Conservation (phyloP, 1,284 basidiomycete species). For the Hemileia vastatrix region DNA sequence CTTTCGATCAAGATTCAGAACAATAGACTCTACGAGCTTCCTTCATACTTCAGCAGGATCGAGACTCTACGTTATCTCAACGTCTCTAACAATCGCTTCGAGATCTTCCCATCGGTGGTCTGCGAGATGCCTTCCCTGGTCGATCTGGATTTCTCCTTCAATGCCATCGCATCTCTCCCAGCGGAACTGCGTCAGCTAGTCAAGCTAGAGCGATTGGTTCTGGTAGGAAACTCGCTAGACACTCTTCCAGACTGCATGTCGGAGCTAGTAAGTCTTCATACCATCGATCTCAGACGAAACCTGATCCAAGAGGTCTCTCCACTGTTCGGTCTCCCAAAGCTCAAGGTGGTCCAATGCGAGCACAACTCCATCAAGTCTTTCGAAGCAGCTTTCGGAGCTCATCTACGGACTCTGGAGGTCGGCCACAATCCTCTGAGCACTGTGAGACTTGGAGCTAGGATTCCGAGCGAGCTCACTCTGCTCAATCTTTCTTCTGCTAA, state of each 20-base stretch:
- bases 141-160: conserved; percentile 42
- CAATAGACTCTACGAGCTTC: conserved; percentile 39
- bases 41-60: conserved; percentile 35
- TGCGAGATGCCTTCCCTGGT: conserved; percentile 34
- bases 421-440: conserved; percentile 40
- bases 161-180: conserved; percentile 36
- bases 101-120: conserved; percentile 35
- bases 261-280: conserved; percentile 31
- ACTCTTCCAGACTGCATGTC: conserved; percentile 34
- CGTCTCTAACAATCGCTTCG: conserved; percentile 44
- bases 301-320: conserved; percentile 34
- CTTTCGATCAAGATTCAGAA: conserved; percentile 42
- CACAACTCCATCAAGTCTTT: conserved; percentile 40
- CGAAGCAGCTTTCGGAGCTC: no score
- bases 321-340: conserved; percentile 33
- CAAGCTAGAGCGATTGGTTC: conserved; percentile 36
- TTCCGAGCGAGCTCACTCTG: conserved; percentile 59
- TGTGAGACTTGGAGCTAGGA: conserved; percentile 44
- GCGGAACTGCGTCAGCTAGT: conserved; percentile 30
- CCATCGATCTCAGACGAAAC: conserved; percentile 39
- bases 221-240: conserved; percentile 37
- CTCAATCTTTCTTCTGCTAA: conserved; percentile 86
- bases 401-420: conserved; percentile 33
- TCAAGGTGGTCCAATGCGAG: conserved; percentile 35
- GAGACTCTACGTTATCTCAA: conserved; percentile 36